Evolutionary conservation across 169 alveolate genomes (phyloP).

Genomic region (Plasmodium berghei): DNA sequence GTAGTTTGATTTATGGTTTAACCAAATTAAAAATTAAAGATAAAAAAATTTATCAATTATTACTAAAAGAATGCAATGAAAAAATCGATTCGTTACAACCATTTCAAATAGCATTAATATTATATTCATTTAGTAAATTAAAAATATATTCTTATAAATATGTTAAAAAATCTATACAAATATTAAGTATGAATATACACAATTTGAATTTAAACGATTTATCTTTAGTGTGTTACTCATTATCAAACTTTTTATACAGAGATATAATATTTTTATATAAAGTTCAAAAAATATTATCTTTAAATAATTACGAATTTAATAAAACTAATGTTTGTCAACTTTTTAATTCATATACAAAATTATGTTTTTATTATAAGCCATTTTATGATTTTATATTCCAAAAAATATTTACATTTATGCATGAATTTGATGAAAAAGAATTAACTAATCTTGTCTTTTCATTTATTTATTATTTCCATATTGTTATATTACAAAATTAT

Average conservation of each 20-base stretch:
- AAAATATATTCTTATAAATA: constrained; percentile 50
- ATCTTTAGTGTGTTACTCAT: constrained; percentile 41
- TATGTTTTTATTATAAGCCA: constrained; percentile 59
- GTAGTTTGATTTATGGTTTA: constrained; percentile 48
- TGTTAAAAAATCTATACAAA: constrained; percentile 56
- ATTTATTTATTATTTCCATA: constrained; percentile 63
- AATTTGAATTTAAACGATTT: constrained; percentile 39
- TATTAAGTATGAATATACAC: constrained; percentile 43
- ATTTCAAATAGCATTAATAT: constrained; percentile 29
- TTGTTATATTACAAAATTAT: not conserved
- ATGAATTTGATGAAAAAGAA: constrained; percentile 65
- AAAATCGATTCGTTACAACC: constrained; percentile 36
- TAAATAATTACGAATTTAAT: constrained; percentile 34
- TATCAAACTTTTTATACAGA: constrained; percentile 59
- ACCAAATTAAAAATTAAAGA: constrained; percentile 45
- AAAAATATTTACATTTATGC: constrained; percentile 33
- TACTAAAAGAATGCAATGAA: constrained; percentile 46
- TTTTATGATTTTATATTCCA: constrained; percentile 45
- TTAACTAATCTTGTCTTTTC: constrained; percentile 42
- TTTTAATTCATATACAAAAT: constrained; percentile 54
- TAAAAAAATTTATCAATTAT: constrained; percentile 31
- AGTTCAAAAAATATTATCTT: constrained; percentile 25
- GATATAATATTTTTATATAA: constrained; percentile 53
- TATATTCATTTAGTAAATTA: constrained; percentile 54
- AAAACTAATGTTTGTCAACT: constrained; percentile 34